Evolutionary conservation across 2,329 filamentous ascomycete species (phyloP), one percentile per base, ranked within the genome.

Genomic region (Fusarium metavorans): DNA sequence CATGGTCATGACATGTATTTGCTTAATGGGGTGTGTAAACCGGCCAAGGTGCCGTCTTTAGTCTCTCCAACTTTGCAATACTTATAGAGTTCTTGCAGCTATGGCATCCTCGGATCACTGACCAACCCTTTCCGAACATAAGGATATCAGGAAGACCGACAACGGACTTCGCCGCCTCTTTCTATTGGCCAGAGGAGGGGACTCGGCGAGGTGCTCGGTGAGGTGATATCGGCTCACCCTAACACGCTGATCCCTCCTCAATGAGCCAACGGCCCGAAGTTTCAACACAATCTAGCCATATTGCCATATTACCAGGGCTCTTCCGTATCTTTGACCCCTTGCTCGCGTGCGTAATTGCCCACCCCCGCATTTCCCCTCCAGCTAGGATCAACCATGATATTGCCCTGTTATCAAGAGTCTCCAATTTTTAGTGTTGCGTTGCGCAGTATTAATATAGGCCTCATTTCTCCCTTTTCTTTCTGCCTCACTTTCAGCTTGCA

Each of bases 211-310:
- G 52, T 35, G 6, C 8, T 9, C 14, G 32, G 56, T 39, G 56
- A 50, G 54, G 30, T 27, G 64, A 27, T 32, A 25, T 50, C 59
- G 30, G 20, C 30, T 60, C 18, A 16, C 16, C 4, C n/a, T 18
- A 35, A 32, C 27, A 30, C 32, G 72, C 62, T 45, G 66, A 75
- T 75, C 72, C 2, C 50, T 73, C 5, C 72, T 73, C 13, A 43
- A 75, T 64, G 3, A 3, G 69, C 14, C 48, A 58, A 59, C 35
- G 34, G 25, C 10, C 43, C 54, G 54, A 27, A 27, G 13, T 52
- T 52, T 52, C 18, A 48, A 18, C 9, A 48, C 14, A 30, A 52
- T 52, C 18, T n/a, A 30, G 18, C 16, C 16, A 50, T 18, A 30
- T n/a, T 10, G 16, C 14, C 14, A 52, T n/a, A 52, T 32, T 11